Evolutionary conservation across 2,329 filamentous ascomycete species (phyloP), one percentile per base, ranked within the genome.

Genomic region (Colletotrichum siamense): DNA sequence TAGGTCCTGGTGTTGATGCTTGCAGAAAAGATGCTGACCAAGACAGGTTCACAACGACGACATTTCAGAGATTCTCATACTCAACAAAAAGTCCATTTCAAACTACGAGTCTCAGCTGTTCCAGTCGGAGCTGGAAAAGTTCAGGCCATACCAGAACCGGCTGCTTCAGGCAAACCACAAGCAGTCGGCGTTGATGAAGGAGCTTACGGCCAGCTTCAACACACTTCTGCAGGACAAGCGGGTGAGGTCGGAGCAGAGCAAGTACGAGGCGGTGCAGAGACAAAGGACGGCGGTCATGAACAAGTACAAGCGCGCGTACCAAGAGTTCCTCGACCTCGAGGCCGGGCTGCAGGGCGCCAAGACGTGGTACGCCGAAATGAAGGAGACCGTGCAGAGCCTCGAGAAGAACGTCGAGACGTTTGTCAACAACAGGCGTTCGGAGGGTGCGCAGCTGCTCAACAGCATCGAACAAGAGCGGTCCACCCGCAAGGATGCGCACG

Each of bases 341-440:
- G 94, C 96, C 10, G 97, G 97, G 3, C 88, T 99, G 6, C 91
- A 94, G 81, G 94, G 96, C 79, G 97, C 98, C 8, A 96, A 97
- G 85, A 93, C 93, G 70, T 99, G 98, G 91, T 99, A 99, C 83
- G 91, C 91, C 5, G 97, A 99, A 83, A 99, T 99, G 96, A 94
- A 94, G 80, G 96, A 98, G 78, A 98, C 96, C 1, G 95, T 98
- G 1, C 95, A 96, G 79, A 98, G 95, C 82, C 88, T 98, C 55
- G 93, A 96, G 81, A 97, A 98, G 90, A 99, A 99, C 81, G 97
- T 99, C 2, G 96, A 99, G 79, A 95, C 94, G 0, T 99, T 99
- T 85, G 96, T 99, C 79, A 98, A 96, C 87, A 99, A 99, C 84
- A 92, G 97, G 68, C 90, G 96, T 76, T 94, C 95, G 1, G 97